phyloP scores from a whole-genome alignment of 2,329 filamentous ascomycete species.

The Colletotrichum gigasporum region DNA sequence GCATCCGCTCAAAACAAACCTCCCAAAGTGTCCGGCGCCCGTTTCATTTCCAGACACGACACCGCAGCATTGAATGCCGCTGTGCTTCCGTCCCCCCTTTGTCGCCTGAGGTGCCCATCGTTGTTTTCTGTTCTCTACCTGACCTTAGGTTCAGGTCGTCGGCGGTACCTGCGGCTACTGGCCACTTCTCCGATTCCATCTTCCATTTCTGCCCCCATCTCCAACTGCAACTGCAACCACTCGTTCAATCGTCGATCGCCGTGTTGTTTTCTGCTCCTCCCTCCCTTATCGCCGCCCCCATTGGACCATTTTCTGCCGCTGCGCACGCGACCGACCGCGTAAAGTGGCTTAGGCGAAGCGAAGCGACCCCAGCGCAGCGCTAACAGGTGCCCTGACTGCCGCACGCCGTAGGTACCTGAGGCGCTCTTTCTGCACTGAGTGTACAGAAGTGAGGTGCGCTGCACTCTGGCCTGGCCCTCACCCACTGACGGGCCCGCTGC shows the following conservation, averaged over 20 bases:
- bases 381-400: too few relatives aligned
- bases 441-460: too few relatives aligned
- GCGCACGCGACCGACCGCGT: conserved; percentile 32
- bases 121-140: not conserved
- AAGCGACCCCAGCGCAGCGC: conserved; percentile 30
- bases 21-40: conserved; percentile 14
- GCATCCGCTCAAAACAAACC: conserved; percentile 12
- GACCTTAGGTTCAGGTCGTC: not conserved
- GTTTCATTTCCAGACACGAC: conserved; percentile 27
- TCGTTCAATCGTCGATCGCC: not conserved
- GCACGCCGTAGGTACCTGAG: too few relatives aligned
- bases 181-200: not conserved
- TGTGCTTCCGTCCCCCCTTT: not conserved
- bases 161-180: not conserved
- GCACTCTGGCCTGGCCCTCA: not conserved
- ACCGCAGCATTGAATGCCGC: conserved; percentile 11
- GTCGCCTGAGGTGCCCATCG: not conserved
- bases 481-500: conserved; percentile 11
- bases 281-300: conserved; percentile 11
- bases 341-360: conserved; percentile 31
- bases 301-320: conserved; percentile 14
- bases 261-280: not conserved
- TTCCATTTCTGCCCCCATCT: not conserved
- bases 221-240: not conserved
- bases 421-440: too few relatives aligned